Evolutionary conservation across 2,329 filamentous ascomycete species (phyloP).

Genomic region (Curvularia lunata): DNA sequence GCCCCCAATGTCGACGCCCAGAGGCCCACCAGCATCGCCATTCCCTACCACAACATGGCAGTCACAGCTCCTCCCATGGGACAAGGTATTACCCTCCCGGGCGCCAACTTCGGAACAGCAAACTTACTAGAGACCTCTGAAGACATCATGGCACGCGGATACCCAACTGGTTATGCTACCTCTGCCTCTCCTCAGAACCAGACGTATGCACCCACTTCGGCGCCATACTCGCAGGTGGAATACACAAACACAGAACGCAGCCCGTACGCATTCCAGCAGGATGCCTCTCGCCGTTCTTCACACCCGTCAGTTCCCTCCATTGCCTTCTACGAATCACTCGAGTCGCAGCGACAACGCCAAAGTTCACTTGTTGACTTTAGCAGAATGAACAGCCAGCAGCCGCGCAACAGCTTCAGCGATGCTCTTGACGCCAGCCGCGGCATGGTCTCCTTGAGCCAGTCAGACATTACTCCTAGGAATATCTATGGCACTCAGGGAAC

Average conservation of each 20-base stretch:
- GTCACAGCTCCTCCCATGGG: constrained; percentile 76
- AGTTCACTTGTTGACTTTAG: constrained; percentile 70
- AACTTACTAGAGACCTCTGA: constrained; percentile 74
- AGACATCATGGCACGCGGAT: constrained; percentile 79
- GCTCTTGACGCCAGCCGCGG: constrained; percentile 91
- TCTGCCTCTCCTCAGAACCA: constrained; percentile 74
- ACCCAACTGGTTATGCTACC: constrained; percentile 69
- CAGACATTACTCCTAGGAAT: constrained; percentile 75
- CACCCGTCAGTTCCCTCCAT: constrained; percentile 77
- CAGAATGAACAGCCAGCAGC: constrained; percentile 64
- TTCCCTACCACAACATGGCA: constrained; percentile 77
- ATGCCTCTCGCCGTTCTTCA: constrained; percentile 72
- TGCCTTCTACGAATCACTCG: constrained; percentile 57
- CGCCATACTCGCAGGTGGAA: constrained; percentile 76
- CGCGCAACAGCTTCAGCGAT: constrained; percentile 77
- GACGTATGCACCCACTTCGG: constrained; percentile 70
- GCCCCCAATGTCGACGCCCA: constrained; percentile 60
- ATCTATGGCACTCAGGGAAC: constrained; percentile 75
- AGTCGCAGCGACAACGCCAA: constrained; percentile 59
- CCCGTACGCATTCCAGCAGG: constrained; percentile 64
- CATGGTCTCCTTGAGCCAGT: constrained; percentile 93
- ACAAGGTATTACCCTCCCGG: constrained; percentile 69
- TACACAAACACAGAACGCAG: constrained; percentile 65
- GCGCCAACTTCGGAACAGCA: constrained; percentile 66
- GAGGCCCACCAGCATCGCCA: constrained; percentile 67